Conservation (phyloP, 345 rosid genomes). For the Xanthoceras sorbifolium region DNA sequence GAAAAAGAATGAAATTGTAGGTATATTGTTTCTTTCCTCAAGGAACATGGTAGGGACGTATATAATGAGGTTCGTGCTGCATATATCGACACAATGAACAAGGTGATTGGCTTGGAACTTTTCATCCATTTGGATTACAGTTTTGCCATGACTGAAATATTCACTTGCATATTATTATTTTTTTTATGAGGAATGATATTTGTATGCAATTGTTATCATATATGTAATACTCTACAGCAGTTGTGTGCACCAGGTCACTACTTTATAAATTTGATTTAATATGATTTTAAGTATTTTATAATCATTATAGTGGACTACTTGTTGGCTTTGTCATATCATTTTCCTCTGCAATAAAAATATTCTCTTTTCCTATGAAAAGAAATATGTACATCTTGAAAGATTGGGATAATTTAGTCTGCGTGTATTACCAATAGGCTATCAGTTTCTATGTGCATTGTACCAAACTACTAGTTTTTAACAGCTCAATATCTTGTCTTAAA, state of each 20-base stretch:
- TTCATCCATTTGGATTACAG: neutral
- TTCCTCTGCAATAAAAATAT: neutral
- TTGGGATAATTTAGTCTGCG: neutral
- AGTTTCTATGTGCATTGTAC: neutral
- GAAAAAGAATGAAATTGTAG: slow-evolving; percentile 41
- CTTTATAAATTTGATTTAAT: neutral
- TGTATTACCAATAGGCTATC: neutral
- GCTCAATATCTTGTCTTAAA: neutral
- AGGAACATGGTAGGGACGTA: slow-evolving; percentile 92
- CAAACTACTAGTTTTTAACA: neutral
- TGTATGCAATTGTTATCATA: neutral
- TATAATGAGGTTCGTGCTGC: slow-evolving; percentile 89
- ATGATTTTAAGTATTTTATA: no score
- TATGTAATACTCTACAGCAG: neutral
- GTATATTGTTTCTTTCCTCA: slow-evolving; percentile 80
- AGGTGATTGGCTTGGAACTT: slow-evolving; percentile 52
- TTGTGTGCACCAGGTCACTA: neutral
- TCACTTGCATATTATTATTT: neutral
- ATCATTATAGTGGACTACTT: neutral
- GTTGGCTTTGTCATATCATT: neutral
- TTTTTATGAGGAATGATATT: neutral
- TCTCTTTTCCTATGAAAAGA: no score
- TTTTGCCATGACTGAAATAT: slow-evolving; percentile 5
- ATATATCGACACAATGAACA: slow-evolving; percentile 94
- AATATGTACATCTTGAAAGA: neutral